These are phyloP conservation scores for Podospora pseudocomata DNA, from an alignment of 495 filamentous ascomycete genomes.

Conservation along the genomic window DNA sequence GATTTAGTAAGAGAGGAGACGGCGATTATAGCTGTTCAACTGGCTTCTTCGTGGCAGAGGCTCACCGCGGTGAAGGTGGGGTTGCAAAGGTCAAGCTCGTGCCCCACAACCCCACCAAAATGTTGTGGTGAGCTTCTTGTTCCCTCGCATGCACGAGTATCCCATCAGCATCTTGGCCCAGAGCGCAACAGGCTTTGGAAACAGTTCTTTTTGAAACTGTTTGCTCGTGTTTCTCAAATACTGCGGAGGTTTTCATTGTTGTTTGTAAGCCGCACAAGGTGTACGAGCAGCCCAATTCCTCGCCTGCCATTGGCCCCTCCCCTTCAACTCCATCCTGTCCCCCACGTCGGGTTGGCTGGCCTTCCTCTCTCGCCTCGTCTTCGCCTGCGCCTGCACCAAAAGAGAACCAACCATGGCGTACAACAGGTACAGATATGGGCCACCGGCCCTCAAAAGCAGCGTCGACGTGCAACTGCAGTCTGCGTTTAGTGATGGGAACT, in stretches of 20 bases:
- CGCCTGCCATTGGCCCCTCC: neutral
- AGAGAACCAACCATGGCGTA: neutral
- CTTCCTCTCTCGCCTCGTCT: neutral
- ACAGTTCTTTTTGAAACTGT: neutral
- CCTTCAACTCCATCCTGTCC: neutral
- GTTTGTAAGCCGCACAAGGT: neutral
- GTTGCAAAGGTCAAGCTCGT: constrained; percentile 2
- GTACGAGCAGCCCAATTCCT: neutral
- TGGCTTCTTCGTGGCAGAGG: neutral
- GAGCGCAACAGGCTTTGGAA: neutral
- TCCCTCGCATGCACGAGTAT: too few species aligned
- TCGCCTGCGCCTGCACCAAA: neutral
- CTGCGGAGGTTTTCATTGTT: neutral
- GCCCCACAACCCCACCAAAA: constrained; percentile 9
- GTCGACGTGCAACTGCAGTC: constrained; percentile 39
- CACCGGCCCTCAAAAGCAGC: constrained; percentile 35
- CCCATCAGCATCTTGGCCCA: too few species aligned
- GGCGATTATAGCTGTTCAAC: neutral
- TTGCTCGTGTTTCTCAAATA: neutral
- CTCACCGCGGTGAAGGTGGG: constrained; percentile 12
- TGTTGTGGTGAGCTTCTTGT: neutral
- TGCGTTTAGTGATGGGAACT: constrained; percentile 43
- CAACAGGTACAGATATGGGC: constrained; percentile 23
- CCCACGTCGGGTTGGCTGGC: neutral
- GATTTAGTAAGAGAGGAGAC: neutral